Percentiles rank a stretch among this genome's conserved stretches.
Conservation (phyloP, 2,329 filamentous ascomycete species). For the Leptographium flavum region DNA sequence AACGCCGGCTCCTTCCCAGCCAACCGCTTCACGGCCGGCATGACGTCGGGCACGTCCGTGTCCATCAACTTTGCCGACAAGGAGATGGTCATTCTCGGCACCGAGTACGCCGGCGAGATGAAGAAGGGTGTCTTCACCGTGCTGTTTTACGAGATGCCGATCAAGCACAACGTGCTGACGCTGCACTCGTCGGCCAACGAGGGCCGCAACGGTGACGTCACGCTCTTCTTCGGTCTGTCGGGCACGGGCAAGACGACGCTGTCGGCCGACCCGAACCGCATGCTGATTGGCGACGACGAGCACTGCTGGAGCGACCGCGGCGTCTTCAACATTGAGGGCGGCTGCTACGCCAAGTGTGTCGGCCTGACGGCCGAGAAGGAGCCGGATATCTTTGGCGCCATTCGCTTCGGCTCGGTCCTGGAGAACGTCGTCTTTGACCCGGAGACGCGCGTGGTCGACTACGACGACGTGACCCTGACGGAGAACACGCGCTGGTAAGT, state of each 20-base stretch:
- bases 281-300: constrained; percentile 95
- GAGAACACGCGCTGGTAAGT: constrained; percentile 68
- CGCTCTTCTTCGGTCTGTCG: constrained; percentile 97
- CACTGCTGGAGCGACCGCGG: constrained; percentile 97
- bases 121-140: constrained; percentile 99
- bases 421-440: constrained; percentile 99
- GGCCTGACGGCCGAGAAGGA: constrained; percentile 97
- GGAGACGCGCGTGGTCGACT: constrained; percentile 78
- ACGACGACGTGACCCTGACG: constrained; percentile 85
- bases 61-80: constrained; percentile 98
- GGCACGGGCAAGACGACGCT: constrained; percentile 98
- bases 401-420: constrained; percentile 90
- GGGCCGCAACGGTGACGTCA: constrained; percentile 86
- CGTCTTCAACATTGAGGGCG: constrained; percentile 99
- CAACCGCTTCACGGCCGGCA: constrained; percentile 94
- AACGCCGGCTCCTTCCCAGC: constrained; percentile 97
- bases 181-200: constrained; percentile 98
- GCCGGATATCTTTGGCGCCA: constrained; percentile 91
- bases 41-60: constrained; percentile 96
- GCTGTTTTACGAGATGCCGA: constrained; percentile 99
- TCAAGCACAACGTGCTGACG: constrained; percentile 98
- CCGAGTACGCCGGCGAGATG: constrained; percentile 95
- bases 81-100: constrained; percentile 99
- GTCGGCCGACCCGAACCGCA: constrained; percentile 91
- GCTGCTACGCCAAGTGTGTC: constrained; percentile 98